Conservation (phyloP, 2,329 filamentous ascomycete species). For the Colletotrichum sp. region DNA sequence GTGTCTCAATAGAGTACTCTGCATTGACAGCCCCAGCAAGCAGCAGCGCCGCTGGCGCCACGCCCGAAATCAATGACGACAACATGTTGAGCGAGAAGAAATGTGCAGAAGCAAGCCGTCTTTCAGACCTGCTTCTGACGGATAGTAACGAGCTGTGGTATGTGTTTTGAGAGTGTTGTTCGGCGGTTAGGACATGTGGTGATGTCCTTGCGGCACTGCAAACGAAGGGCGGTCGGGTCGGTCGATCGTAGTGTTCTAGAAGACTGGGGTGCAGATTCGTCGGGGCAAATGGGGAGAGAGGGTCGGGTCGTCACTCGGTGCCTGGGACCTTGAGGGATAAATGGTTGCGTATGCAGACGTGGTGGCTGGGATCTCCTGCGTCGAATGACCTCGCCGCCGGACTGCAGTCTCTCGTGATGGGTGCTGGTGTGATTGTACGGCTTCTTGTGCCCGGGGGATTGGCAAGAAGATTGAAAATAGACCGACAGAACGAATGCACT, state of each 20-base stretch:
- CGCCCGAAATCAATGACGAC: neutral
- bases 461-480: neutral
- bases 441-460: neutral
- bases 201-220: neutral
- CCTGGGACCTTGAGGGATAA: neutral
- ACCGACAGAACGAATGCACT: neutral
- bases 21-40: neutral
- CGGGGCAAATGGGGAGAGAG: neutral
- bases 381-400: neutral
- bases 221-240: neutral
- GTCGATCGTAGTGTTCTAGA: neutral
- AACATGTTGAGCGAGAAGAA: neutral
- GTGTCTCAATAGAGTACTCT: constrained; percentile 13
- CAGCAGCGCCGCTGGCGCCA: constrained; percentile 4
- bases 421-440: neutral
- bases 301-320: neutral
- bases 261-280: neutral
- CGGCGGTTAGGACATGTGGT: neutral
- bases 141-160: neutral
- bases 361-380: neutral
- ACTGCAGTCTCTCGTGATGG: neutral
- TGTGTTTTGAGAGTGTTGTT: neutral
- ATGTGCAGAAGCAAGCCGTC: neutral
- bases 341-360: neutral
- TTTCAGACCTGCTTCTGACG: neutral